Percentiles rank a stretch among this genome's conserved stretches.
phyloP scores from a whole-genome alignment of 305 asterid species.

The Andrographis paniculata region DNA sequence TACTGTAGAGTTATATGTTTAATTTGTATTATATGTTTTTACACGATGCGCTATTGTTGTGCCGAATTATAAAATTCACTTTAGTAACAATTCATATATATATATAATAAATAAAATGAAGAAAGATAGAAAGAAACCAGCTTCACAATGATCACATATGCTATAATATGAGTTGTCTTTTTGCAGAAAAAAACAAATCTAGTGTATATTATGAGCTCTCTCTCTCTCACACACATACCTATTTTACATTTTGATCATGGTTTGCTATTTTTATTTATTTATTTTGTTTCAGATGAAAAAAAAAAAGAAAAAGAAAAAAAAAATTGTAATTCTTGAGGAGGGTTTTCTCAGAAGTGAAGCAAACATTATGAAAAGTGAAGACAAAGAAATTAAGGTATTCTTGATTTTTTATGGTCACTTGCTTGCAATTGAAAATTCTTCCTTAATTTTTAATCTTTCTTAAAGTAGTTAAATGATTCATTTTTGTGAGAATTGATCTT shows the following conservation, averaged over 20 bases:
- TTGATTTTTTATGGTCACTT: slow-evolving; percentile 5
- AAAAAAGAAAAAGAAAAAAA: background rate
- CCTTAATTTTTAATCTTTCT: slow-evolving; percentile 11
- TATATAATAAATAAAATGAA: background rate
- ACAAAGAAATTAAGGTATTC: slow-evolving; percentile 23
- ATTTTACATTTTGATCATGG: no score
- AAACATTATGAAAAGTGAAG: slow-evolving; percentile 23
- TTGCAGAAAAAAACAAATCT: slow-evolving; percentile 3
- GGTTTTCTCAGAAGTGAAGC: slow-evolving; percentile 17
- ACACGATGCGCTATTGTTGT: no score
- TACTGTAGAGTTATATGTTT: no score
- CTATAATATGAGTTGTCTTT: slow-evolving; percentile 11
- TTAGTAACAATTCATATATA: no score
- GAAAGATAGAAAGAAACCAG: background rate
- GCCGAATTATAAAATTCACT: no score
- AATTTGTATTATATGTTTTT: no score
- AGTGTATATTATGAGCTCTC: background rate
- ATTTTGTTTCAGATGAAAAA: no score
- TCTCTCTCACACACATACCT: background rate
- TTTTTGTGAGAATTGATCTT: no score
- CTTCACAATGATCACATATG: slow-evolving; percentile 14
- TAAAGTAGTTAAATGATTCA: slow-evolving; percentile 9
- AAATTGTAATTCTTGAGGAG: background rate
- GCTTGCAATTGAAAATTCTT: slow-evolving; percentile 21
- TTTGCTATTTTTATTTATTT: no score